These are phyloP conservation scores for Termitomyces sp. DNA, from an alignment of 768 basidiomycete species.

Conservation along the genomic window DNA sequence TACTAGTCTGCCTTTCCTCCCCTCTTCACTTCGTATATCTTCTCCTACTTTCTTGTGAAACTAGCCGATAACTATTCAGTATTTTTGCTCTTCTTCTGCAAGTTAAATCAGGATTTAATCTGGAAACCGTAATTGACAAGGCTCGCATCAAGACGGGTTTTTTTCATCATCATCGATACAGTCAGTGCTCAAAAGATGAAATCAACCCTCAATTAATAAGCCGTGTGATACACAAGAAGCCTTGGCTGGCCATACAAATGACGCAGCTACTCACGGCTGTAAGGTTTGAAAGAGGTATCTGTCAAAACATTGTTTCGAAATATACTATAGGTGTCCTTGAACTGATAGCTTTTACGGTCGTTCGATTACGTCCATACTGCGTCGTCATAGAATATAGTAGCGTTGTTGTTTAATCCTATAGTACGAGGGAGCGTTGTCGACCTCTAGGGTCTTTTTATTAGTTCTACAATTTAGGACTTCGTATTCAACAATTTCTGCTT, in stretches of 20 bases:
- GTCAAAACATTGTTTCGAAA: not conserved
- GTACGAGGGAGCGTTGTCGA: not conserved
- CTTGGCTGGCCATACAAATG: conserved; percentile 15
- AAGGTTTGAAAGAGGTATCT: conserved; percentile 29
- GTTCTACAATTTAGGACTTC: not conserved
- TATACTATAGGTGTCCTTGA: not conserved
- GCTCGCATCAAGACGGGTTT: conserved; percentile 44
- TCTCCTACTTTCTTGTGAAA: not conserved
- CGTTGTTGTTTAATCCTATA: not conserved
- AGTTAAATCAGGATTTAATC: conserved; percentile 65
- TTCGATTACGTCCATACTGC: not conserved
- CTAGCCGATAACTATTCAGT: conserved; percentile 16
- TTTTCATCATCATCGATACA: not conserved
- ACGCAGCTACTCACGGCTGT: conserved; percentile 59
- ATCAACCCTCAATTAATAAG: conserved; percentile 16
- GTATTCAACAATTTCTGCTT: not conserved
- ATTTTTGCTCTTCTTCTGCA: conserved; percentile 53
- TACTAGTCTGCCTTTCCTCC: conserved; percentile 38
- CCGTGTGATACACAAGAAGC: conserved; percentile 51
- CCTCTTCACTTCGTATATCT: too few relatives aligned
- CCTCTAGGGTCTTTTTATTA: not conserved
- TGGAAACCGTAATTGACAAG: conserved; percentile 59
- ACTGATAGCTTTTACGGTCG: conserved; percentile 4
- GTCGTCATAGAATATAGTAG: not conserved
- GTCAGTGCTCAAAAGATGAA: too few relatives aligned